These are phyloP conservation scores for Dendrobium catenatum DNA, from an alignment of 106 monocot species.

Conservation along the genomic window DNA sequence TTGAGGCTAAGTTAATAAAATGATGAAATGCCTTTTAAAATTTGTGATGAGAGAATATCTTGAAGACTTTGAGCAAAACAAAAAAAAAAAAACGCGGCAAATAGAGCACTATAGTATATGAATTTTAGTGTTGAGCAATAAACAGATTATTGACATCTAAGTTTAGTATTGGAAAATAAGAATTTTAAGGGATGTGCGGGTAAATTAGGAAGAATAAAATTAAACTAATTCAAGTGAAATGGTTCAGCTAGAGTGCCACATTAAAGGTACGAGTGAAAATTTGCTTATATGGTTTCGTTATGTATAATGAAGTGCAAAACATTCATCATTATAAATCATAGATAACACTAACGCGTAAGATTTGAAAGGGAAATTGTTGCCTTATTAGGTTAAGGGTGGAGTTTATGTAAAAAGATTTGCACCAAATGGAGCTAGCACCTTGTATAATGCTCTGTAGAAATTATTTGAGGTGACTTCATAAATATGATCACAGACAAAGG, in stretches of 20 bases:
- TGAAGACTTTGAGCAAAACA: not conserved
- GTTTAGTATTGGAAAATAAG: not conserved
- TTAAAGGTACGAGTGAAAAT: no score
- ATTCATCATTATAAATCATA: no score
- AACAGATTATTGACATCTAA: not conserved
- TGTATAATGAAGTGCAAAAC: no score
- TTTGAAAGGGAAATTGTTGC: no score
- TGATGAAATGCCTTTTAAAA: no score
- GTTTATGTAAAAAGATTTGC: not conserved
- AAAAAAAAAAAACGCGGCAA: not conserved
- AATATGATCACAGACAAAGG: not conserved
- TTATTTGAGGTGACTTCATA: not conserved
- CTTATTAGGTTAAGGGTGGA: not conserved
- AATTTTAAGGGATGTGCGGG: not conserved
- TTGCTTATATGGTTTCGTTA: no score
- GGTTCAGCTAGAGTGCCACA: no score
- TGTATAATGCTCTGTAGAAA: not conserved
- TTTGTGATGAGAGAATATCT: not conserved
- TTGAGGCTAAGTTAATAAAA: no score
- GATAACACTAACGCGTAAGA: no score
- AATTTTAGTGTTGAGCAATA: not conserved
- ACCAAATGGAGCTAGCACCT: not conserved
- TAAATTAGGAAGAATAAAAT: not conserved
- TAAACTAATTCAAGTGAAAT: not conserved
- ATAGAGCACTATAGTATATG: no score